A percentile compares a stretch with the other conserved stretches of the same genome.
Evolutionary conservation across 352 stramenopile species (phyloP).

Genomic region (Phytophthora quininea): DNA sequence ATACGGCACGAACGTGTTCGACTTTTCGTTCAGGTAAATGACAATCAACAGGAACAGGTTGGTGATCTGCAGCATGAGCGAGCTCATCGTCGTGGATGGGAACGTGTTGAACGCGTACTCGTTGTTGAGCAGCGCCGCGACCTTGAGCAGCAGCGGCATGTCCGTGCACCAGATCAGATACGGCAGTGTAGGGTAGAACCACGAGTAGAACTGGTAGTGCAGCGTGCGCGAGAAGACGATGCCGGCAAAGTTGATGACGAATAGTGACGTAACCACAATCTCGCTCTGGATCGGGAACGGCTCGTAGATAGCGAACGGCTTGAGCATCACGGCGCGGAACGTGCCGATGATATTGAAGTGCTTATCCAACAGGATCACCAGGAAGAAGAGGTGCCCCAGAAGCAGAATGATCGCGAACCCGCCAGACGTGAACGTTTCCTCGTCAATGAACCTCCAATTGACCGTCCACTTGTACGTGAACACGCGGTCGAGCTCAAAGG

Average conservation of each 20-base stretch:
- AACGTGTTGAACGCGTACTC: conserved; percentile 97
- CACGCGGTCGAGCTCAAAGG: conserved; percentile 97
- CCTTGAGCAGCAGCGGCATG: conserved; percentile 80
- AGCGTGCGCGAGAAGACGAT: conserved; percentile 96
- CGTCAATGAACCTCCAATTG: conserved; percentile 95
- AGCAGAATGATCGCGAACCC: conserved; percentile 67
- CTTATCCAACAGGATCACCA: conserved; percentile 82
- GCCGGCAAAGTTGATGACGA: conserved; percentile 96
- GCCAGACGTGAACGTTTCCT: conserved; percentile 80
- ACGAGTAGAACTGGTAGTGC: conserved; percentile 98
- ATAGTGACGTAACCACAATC: conserved; percentile 87
- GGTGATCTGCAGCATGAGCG: conserved; percentile 91
- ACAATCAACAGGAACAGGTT: conserved; percentile 89
- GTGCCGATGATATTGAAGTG: conserved; percentile 84
- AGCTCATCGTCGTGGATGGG: conserved; percentile 92
- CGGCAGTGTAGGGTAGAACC: conserved; percentile 96
- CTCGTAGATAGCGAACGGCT: conserved; percentile 77
- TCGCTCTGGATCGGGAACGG: conserved; percentile 84
- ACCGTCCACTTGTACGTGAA: conserved; percentile 99
- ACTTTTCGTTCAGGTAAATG: conserved; percentile 73
- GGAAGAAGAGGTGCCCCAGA: conserved; percentile 65
- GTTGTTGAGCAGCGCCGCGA: conserved; percentile 82
- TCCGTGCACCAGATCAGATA: conserved; percentile 94
- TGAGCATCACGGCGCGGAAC: conserved; percentile 68
- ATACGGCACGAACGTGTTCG: conserved; percentile 72